These are phyloP conservation scores for Ulmus americana DNA, from an alignment of 331 rosid species.

Conservation along the genomic window DNA sequence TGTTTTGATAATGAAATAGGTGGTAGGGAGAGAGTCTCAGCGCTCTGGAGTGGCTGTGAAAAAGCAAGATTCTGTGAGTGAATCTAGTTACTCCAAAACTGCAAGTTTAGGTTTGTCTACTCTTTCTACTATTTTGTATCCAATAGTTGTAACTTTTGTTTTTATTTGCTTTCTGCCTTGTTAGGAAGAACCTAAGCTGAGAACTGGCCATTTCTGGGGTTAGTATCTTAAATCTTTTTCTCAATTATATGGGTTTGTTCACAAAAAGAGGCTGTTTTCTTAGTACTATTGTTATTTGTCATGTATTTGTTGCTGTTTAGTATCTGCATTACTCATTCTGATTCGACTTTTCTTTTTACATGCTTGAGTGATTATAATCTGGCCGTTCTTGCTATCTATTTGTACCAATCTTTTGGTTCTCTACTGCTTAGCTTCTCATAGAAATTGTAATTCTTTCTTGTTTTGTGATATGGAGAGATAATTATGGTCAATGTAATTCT, in stretches of 20 bases:
- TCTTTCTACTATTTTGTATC: slow-evolving; percentile 8
- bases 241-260: too few relatives aligned
- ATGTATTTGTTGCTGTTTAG: not conserved
- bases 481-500: too few relatives aligned
- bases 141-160: not conserved
- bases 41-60: slow-evolving; percentile 38
- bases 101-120: slow-evolving; percentile 38
- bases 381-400: not conserved
- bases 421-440: too few relatives aligned
- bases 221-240: too few relatives aligned
- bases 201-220: too few relatives aligned
- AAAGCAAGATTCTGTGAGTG: slow-evolving; percentile 23
- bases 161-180: not conserved
- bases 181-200: too few relatives aligned
- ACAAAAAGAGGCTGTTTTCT: not conserved
- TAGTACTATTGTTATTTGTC: not conserved
- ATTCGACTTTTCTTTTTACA: not conserved
- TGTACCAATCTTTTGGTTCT: too few relatives aligned
- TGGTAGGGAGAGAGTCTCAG: slow-evolving; percentile 57
- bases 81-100: slow-evolving; percentile 36
- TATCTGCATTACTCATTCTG: slow-evolving; percentile 1
- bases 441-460: too few relatives aligned
- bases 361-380: not conserved
- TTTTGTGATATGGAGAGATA: too few relatives aligned
- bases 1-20: slow-evolving; percentile 33